Percentiles rank a stretch among this genome's conserved stretches.
phyloP scores from a whole-genome alignment of 257 asterid species.

The Schizonepeta tenuifolia region DNA sequence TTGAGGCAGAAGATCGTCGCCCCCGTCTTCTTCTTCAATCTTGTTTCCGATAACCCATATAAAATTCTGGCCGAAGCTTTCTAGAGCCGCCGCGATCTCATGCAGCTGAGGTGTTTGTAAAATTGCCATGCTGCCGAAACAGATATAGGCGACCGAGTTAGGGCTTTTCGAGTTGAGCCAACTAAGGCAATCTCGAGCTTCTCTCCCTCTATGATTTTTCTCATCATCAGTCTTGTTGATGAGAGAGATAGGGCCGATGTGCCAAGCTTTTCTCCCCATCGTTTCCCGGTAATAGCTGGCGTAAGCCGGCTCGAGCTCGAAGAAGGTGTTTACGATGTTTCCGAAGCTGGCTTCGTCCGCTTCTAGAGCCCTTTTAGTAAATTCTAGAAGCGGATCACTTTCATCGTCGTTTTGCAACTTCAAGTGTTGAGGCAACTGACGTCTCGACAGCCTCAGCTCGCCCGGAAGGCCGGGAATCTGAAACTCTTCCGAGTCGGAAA shows the following conservation, averaged over 20 bases:
- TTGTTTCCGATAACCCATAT: slow-evolving; percentile 38
- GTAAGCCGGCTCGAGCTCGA: slow-evolving; percentile 54
- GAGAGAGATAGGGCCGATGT: slow-evolving; percentile 56
- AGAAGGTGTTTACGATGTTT: slow-evolving; percentile 51
- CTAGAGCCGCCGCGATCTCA: slow-evolving; percentile 48
- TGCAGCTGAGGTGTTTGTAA: slow-evolving; percentile 38
- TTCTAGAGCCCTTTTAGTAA: neutral
- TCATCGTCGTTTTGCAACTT: neutral
- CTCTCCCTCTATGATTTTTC: slow-evolving; percentile 40
- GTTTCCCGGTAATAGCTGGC: slow-evolving; percentile 39
- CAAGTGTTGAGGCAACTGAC: neutral
- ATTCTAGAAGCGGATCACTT: slow-evolving; percentile 10
- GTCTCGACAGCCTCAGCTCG: slow-evolving; percentile 20
- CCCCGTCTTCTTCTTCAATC: too few relatives aligned
- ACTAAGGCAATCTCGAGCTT: slow-evolving; percentile 45
- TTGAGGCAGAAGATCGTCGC: slow-evolving; percentile 22
- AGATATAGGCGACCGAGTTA: slow-evolving; percentile 57
- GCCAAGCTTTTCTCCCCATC: slow-evolving; percentile 45
- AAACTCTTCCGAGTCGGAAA: slow-evolving; percentile 43
- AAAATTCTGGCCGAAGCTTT: slow-evolving; percentile 36
- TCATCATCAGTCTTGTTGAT: slow-evolving; percentile 28
- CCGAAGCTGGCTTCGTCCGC: slow-evolving; percentile 45
- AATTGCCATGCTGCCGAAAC: slow-evolving; percentile 63
- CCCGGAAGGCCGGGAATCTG: slow-evolving; percentile 41
- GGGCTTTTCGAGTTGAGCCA: slow-evolving; percentile 63